Conservation (phyloP, 306 rosid genomes). For the Vicia faba region DNA sequence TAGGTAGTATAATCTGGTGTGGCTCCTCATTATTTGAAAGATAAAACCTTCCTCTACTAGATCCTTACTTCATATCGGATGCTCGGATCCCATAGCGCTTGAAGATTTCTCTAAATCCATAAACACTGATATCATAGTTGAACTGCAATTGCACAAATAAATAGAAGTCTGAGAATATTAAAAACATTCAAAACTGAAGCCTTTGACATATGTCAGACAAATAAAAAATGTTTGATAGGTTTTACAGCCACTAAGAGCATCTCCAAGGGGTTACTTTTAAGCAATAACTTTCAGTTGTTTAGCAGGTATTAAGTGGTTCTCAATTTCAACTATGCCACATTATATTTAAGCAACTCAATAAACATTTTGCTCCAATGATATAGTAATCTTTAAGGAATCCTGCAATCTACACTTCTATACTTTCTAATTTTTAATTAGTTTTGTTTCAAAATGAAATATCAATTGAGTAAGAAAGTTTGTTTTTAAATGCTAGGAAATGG, state of each 20-base stretch:
- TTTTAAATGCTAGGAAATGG: not conserved
- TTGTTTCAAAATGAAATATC: not conserved
- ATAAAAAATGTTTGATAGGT: not conserved
- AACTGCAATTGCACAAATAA: constrained; percentile 56
- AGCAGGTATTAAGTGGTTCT: no score
- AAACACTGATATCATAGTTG: constrained; percentile 68
- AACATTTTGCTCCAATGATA: no score
- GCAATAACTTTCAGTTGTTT: no score
- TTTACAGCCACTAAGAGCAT: not conserved
- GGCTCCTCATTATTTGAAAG: constrained; percentile 1
- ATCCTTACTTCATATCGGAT: constrained; percentile 48
- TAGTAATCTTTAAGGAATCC: no score
- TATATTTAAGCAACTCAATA: no score
- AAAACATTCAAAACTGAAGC: not conserved
- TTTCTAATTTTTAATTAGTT: not conserved
- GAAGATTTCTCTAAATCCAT: constrained; percentile 94
- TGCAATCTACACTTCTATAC: not conserved
- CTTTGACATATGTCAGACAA: not conserved
- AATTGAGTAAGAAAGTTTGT: not conserved
- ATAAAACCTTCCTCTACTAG: constrained; percentile 18
- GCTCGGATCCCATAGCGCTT: constrained; percentile 67
- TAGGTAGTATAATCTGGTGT: constrained; percentile 9
- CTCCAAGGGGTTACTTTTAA: not conserved
- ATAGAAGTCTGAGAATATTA: constrained; percentile 18
- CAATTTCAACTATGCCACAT: no score